These are phyloP conservation scores for Diplocarpon mali DNA, from an alignment of 2,329 filamentous ascomycete genomes.

Conservation along the genomic window DNA sequence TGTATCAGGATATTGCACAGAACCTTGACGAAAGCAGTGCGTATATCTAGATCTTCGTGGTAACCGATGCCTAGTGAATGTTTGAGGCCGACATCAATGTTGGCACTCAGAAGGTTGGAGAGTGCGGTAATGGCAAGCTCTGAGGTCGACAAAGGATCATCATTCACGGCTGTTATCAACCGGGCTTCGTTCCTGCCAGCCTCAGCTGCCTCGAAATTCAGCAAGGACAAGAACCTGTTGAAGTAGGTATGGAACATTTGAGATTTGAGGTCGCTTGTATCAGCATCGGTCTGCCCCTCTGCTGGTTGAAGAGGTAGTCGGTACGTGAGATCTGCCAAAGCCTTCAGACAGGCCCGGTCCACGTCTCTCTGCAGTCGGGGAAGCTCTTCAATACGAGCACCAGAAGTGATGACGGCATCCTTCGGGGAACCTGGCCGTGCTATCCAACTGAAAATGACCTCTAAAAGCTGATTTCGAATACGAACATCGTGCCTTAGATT, in stretches of 20 bases:
- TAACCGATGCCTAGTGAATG: conserved; percentile 61
- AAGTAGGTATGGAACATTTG: conserved; percentile 65
- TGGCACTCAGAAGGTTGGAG: conserved; percentile 58
- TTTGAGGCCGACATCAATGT: conserved; percentile 61
- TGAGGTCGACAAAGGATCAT: conserved; percentile 44
- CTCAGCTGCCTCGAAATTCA: conserved; percentile 45
- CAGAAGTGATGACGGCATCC: conserved; percentile 28
- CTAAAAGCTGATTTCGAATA: conserved; percentile 56
- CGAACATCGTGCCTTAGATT: conserved; percentile 59
- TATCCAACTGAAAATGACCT: conserved; percentile 60
- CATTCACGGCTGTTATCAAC: conserved; percentile 32
- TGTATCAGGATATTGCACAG: conserved; percentile 62
- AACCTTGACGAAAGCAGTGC: conserved; percentile 59
- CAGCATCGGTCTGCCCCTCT: conserved; percentile 54
- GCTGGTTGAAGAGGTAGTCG: conserved; percentile 54
- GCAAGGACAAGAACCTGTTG: conserved; percentile 54
- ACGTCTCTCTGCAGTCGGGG: conserved; percentile 51
- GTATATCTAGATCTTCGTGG: conserved; percentile 57
- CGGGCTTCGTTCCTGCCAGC: conserved; percentile 33
- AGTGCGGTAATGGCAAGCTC: conserved; percentile 57
- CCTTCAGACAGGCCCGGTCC: conserved; percentile 53
- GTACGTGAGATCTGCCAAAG: conserved; percentile 55
- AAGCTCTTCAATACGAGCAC: conserved; percentile 44
- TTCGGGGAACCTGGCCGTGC: conserved; percentile 47
- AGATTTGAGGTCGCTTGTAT: conserved; percentile 56